Evolutionary conservation across 805 yeast genomes (phyloP), one percentile per base, ranked within the genome.

Genomic region (Candida loeiensis): DNA sequence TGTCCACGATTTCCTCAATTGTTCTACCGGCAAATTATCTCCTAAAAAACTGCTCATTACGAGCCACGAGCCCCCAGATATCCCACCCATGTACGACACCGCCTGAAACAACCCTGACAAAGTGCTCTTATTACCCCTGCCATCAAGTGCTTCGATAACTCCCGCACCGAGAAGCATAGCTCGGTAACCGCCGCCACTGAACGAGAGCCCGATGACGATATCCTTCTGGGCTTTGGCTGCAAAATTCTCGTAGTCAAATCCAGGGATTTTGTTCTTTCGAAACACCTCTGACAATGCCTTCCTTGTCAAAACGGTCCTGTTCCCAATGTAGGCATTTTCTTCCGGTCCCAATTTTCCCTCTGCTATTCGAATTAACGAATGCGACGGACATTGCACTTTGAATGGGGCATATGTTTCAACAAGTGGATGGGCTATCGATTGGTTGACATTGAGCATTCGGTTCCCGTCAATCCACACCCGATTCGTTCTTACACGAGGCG

Each of bases 1-100:
- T 37, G 64, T 59, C 80, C 80, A 71, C 4, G 58, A 55, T 13
- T 51, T 46, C 24, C 46, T 48, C 33, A 64, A 24, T 37, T 59
- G 44, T 25, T 43, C 26, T 19, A 63, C 45, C 6, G 67, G 65
- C 6, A 37, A 46, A 20, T 54, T 56, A 42, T 64, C 66, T 37
- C 61, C 59, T 1, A 63, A 52, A 19, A 57, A 59, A 36, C 58
- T 62, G 40, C 64, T 64, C 58, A 82, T 73, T 2, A 82, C 75
- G 6, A 80, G 58, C 89, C 90, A 82, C 34, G 82, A 73, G 0
- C 89, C 90, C 1, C 89, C 89, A 2, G 87, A 80, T 1, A 80
- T 71, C 0, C 88, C 88, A 0, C 78, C 73, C 8, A 82, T 63
- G 52, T 82, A 82, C 12, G 74, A 61, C 0, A 79, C 44, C 6